A percentile compares a stretch with the other conserved stretches of the same genome.
Evolutionary conservation across 441 rosid species (phyloP).

Genomic region (Brassica balearica): DNA sequence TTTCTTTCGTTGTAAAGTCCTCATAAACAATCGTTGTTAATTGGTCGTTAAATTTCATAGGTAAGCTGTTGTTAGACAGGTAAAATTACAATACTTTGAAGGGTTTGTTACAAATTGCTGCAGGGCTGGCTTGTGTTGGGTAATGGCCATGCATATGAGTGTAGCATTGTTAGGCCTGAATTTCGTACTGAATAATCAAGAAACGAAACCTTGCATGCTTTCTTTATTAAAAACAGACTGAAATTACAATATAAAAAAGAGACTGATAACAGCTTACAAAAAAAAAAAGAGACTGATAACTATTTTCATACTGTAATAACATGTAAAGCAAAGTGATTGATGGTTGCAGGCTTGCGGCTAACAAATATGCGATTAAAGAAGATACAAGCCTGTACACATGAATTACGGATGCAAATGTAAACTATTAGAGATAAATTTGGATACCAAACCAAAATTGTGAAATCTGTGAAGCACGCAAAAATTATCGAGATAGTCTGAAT

Average conservation of each 20-base stretch:
- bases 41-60: neutral
- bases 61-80: neutral
- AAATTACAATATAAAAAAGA: neutral
- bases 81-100: neutral
- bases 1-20: neutral
- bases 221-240: conserved; percentile 1
- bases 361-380: neutral
- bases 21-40: neutral
- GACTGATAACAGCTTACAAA: neutral
- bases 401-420: neutral
- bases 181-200: neutral
- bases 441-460: neutral
- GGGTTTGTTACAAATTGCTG: neutral
- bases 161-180: neutral
- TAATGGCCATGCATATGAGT: neutral
- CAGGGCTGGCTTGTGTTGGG: neutral
- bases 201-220: neutral
- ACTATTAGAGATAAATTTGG: neutral
- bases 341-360: neutral
- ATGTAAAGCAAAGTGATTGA: neutral
- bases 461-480: neutral
- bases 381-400: neutral
- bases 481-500: neutral
- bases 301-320: conserved; percentile 3
- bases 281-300: neutral